Evolutionary conservation across 352 stramenopile species (phyloP).

Genomic region (Globisporangium splendens): DNA sequence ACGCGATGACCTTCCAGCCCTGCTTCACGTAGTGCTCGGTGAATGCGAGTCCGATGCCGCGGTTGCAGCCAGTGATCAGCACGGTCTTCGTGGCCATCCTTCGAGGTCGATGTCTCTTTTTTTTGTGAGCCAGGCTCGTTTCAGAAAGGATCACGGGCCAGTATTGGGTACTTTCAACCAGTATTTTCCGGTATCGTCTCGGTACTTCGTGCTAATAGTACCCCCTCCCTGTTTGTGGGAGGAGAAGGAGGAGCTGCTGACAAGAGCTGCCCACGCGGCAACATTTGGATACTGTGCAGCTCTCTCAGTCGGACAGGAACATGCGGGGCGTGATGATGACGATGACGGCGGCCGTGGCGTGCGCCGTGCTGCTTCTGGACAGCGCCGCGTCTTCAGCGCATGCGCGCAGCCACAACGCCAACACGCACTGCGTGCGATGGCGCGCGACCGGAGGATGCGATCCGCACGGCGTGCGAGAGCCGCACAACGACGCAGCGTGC

Average conservation of each 20-base stretch:
- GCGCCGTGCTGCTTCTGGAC: conserved; percentile 1
- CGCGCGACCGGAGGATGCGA: conserved; percentile 67
- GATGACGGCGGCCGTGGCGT: neutral
- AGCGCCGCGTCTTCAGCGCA: neutral
- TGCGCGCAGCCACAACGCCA: neutral
- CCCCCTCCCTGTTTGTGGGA: too few relatives aligned
- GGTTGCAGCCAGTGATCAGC: conserved; percentile 33
- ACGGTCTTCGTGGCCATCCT: conserved; percentile 24
- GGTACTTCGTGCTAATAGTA: too few relatives aligned
- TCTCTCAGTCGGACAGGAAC: neutral
- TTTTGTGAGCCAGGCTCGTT: too few relatives aligned
- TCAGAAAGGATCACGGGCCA: too few relatives aligned
- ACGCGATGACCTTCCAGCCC: conserved; percentile 30
- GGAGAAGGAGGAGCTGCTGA: too few relatives aligned
- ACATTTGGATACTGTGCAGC: conserved; percentile 3
- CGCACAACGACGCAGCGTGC: conserved; percentile 60
- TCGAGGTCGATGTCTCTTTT: neutral
- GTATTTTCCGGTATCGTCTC: too few relatives aligned
- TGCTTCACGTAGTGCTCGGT: conserved; percentile 24
- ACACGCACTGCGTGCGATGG: conserved; percentile 59
- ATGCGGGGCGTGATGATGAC: conserved; percentile 1
- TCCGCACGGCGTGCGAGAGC: conserved; percentile 61
- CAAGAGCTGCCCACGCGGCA: conserved; percentile 7
- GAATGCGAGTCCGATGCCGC: conserved; percentile 32
- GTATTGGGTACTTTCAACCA: too few relatives aligned